phyloP scores from a whole-genome alignment of 345 rosid genomes.

The Aquilaria yunnanensis region DNA sequence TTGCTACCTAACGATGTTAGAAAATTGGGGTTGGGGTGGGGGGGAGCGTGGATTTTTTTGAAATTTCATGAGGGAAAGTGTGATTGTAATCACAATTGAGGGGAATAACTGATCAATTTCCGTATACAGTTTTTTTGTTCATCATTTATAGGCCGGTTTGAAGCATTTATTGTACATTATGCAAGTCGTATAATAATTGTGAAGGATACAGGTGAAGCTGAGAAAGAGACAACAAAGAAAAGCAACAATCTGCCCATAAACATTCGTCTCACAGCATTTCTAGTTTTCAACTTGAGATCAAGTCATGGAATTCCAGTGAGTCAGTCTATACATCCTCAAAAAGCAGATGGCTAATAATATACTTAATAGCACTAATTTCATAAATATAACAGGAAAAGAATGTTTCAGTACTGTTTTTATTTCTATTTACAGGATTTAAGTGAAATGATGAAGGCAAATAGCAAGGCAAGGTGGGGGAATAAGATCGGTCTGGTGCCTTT shows the following conservation, averaged over 20 bases:
- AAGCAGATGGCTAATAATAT: too few relatives aligned
- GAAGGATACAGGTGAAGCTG: not conserved
- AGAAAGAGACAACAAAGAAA: not conserved
- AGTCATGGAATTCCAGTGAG: constrained; percentile 28
- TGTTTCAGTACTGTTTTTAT: not conserved
- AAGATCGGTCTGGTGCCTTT: constrained; percentile 26
- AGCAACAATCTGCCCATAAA: constrained; percentile 13
- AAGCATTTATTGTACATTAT: too few relatives aligned
- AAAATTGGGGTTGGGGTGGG: too few relatives aligned
- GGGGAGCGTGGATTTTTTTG: too few relatives aligned
- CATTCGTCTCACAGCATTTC: constrained; percentile 26
- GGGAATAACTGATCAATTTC: too few relatives aligned
- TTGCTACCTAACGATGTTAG: too few relatives aligned
- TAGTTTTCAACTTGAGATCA: constrained; percentile 32
- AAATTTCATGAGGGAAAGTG: too few relatives aligned
- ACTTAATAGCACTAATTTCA: not conserved
- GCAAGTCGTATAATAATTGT: not conserved
- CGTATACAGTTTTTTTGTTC: too few relatives aligned
- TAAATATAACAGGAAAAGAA: not conserved
- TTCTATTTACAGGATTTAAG: constrained; percentile 18
- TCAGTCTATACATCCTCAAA: not conserved
- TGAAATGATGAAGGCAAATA: constrained; percentile 22
- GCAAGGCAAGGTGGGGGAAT: constrained; percentile 31
- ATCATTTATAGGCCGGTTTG: too few relatives aligned
- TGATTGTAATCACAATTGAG: too few relatives aligned